phyloP scores from a whole-genome alignment of 2,329 filamentous ascomycete species.

The Talaromyces sp. region DNA sequence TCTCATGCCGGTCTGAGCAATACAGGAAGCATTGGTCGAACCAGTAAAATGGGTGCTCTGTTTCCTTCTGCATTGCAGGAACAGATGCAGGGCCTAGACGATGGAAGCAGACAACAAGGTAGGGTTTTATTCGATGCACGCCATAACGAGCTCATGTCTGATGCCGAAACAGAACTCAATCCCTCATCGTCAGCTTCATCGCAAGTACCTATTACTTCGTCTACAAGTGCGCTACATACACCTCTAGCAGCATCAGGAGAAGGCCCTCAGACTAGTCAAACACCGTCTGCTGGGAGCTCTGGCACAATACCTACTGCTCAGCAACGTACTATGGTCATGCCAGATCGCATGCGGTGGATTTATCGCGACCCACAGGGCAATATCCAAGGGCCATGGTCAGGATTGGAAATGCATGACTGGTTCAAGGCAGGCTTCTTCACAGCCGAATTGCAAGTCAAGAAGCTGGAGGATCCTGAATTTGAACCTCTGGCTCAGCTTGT shows the following conservation, averaged over 20 bases:
- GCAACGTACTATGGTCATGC: constrained; percentile 95
- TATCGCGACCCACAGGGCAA: constrained; percentile 93
- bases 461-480: constrained; percentile 87
- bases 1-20: constrained; percentile 50
- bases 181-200: constrained; percentile 26
- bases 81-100: constrained; percentile 73
- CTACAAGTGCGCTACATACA: constrained; percentile 28
- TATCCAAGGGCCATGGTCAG: constrained; percentile 90
- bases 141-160: background rate
- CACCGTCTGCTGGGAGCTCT: constrained; percentile 39
- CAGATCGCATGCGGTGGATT: constrained; percentile 97
- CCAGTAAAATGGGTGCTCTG: constrained; percentile 78
- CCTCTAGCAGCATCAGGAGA: constrained; percentile 27
- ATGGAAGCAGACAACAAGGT: constrained; percentile 56
- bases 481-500: constrained; percentile 94
- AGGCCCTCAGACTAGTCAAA: constrained; percentile 27
- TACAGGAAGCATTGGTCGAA: constrained; percentile 65
- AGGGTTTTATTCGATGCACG: constrained; percentile 21
- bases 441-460: constrained; percentile 88
- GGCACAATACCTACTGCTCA: constrained; percentile 65
- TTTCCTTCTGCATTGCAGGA: constrained; percentile 89
- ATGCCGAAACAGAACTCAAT: constrained; percentile 16
- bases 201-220: constrained; percentile 31
- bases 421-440: constrained; percentile 99
- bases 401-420: constrained; percentile 99